phyloP scores from a whole-genome alignment of 768 basidiomycete species.

The Tricholomella constricta region DNA sequence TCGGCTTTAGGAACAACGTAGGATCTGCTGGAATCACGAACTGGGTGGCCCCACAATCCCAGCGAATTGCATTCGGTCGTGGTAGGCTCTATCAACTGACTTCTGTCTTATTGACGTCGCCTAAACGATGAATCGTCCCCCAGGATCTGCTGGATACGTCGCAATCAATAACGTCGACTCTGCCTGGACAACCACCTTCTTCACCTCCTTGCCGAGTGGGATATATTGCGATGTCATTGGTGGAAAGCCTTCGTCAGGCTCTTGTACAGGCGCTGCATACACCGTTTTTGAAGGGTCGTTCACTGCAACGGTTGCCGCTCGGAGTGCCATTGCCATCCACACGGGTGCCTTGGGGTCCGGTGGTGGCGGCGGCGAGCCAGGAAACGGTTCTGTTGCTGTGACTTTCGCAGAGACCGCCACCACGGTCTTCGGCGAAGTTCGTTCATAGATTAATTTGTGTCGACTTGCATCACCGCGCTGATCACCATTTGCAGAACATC shows the following conservation, averaged over 20 bases:
- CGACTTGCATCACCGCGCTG: background rate
- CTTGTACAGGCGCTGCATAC: conserved; percentile 55
- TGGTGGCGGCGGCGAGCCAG: conserved; percentile 16
- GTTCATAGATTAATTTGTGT: background rate
- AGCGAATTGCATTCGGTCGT: conserved; percentile 69
- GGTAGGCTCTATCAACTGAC: conserved; percentile 37
- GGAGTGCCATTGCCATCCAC: conserved; percentile 59
- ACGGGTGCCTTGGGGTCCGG: conserved; percentile 42
- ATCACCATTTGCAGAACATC: conserved; percentile 45
- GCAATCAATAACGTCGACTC: conserved; percentile 67
- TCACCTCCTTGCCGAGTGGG: conserved; percentile 58
- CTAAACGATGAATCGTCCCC: background rate
- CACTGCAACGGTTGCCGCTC: conserved; percentile 48
- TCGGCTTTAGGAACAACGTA: conserved; percentile 63
- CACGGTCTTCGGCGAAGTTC: conserved; percentile 58
- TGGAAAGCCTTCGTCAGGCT: conserved; percentile 40
- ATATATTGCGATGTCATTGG: conserved; percentile 67
- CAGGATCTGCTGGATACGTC: conserved; percentile 59
- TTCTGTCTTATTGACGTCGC: background rate
- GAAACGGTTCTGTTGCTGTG: conserved; percentile 41
- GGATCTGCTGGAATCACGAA: conserved; percentile 50
- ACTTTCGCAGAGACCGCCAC: conserved; percentile 57
- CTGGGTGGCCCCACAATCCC: conserved; percentile 58
- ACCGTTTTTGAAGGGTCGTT: conserved; percentile 53
- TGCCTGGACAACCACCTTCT: conserved; percentile 56